These are phyloP conservation scores for Globisporangium cylindrosporum DNA, from an alignment of 352 stramenopile genomes.

Conservation along the genomic window DNA sequence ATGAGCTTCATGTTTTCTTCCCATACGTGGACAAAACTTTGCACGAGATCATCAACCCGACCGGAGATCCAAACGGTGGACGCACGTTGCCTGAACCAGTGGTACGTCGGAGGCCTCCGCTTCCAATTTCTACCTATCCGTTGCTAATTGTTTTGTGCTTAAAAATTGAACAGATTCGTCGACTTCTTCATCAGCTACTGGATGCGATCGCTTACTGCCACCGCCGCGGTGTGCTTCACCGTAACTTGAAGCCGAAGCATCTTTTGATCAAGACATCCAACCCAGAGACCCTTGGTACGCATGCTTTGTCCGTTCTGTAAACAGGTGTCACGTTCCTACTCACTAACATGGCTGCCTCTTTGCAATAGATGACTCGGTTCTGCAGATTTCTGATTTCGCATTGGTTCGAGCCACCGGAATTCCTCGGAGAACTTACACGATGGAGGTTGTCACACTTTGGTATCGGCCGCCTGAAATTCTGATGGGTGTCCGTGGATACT, in stretches of 20 bases:
- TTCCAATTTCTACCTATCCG: neutral
- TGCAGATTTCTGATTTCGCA: conserved; percentile 88
- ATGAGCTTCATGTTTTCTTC: conserved; percentile 91
- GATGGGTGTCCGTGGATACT: conserved; percentile 86
- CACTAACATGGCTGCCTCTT: neutral
- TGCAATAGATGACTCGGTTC: conserved; percentile 48
- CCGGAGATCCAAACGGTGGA: conserved; percentile 74
- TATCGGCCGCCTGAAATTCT: conserved; percentile 89
- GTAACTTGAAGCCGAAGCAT: conserved; percentile 90
- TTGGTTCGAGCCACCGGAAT: conserved; percentile 86
- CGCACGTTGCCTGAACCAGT: conserved; percentile 69
- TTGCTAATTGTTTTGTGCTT: neutral
- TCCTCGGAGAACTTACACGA: conserved; percentile 87
- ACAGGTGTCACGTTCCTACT: neutral
- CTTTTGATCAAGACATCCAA: conserved; percentile 80
- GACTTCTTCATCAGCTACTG: conserved; percentile 83
- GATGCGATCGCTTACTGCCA: conserved; percentile 89
- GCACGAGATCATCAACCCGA: conserved; percentile 90
- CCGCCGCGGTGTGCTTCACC: conserved; percentile 82
- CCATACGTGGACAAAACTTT: conserved; percentile 89
- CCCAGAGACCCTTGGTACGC: conserved; percentile 53
- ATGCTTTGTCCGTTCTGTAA: neutral
- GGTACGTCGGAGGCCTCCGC: conserved; percentile 29
- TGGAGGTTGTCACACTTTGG: conserved; percentile 90
- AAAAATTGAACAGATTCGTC: conserved; percentile 46